Conservation (phyloP, 148 eudicot species). For the Camellia granthamiana region DNA sequence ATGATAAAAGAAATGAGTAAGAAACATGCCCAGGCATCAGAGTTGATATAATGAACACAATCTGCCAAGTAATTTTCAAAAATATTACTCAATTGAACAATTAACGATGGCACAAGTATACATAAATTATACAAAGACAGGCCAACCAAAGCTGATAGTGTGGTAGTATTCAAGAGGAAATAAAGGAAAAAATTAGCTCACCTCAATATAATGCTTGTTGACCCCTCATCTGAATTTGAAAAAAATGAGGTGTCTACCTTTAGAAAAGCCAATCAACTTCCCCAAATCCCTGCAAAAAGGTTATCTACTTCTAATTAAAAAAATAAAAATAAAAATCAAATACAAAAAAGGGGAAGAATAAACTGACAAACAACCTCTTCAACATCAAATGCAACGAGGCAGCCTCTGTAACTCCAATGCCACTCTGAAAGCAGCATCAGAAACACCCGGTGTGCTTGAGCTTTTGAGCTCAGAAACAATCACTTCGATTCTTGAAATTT, state of each 20-base stretch:
- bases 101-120: constrained; percentile 6
- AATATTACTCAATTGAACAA: constrained; percentile 1
- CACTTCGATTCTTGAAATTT: constrained; percentile 50
- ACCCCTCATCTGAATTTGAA: neutral
- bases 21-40: neutral
- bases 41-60: neutral
- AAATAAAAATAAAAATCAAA: neutral
- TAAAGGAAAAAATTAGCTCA: neutral
- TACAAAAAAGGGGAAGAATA: neutral
- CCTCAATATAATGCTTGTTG: constrained; percentile 11
- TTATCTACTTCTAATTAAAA: neutral
- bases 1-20: no score
- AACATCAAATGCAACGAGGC: constrained; percentile 51
- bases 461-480: constrained; percentile 48
- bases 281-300: constrained; percentile 7
- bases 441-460: constrained; percentile 37
- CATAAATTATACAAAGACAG: constrained; percentile 10
- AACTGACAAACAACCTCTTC: constrained; percentile 17
- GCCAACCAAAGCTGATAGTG: neutral
- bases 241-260: neutral
- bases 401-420: constrained; percentile 67
- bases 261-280: constrained; percentile 8
- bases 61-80: neutral
- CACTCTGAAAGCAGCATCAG: constrained; percentile 55
- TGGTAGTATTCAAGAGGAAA: neutral